A percentile compares a stretch with the other conserved stretches of the same genome.
phyloP scores from a whole-genome alignment of 306 rosid species.

The Inga laurina region DNA sequence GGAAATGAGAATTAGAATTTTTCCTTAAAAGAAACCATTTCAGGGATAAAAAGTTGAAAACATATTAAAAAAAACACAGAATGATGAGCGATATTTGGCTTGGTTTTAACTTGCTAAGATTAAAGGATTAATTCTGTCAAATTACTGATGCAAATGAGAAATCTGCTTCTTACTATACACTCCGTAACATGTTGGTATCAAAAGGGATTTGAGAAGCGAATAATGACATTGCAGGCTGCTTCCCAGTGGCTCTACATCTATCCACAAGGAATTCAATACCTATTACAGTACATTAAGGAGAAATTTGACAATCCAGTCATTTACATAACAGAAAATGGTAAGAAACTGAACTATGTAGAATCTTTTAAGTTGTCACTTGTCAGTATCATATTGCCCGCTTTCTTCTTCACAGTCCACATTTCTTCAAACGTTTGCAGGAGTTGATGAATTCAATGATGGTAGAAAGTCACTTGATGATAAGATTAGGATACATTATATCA shows the following conservation, averaged over 20 bases:
- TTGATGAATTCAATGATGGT: conserved; percentile 38
- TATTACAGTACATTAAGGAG: conserved; percentile 47
- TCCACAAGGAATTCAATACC: conserved; percentile 55
- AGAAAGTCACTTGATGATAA: conserved; percentile 31
- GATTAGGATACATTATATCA: conserved; percentile 29
- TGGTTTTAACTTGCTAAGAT: background rate
- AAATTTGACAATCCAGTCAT: conserved; percentile 56
- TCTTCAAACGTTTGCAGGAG: conserved; percentile 30
- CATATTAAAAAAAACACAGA: background rate
- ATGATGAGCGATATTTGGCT: conserved; percentile 1
- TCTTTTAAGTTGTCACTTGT: background rate
- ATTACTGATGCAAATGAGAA: background rate
- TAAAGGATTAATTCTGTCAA: background rate
- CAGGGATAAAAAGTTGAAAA: background rate
- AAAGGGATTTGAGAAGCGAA: conserved; percentile 19
- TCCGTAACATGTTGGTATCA: background rate
- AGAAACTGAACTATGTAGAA: background rate
- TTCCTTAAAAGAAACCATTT: background rate
- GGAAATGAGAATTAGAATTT: background rate
- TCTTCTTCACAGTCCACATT: background rate
- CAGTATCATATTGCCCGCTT: background rate
- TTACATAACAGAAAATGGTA: conserved; percentile 76
- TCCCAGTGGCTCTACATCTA: conserved; percentile 55
- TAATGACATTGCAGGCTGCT: conserved; percentile 40
- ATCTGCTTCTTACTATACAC: background rate